Percentiles rank a stretch among this genome's conserved stretches.
These are phyloP conservation scores for Triticum aestivum DNA, from an alignment of 176 grass and related monocot genomes.

Conservation along the genomic window DNA sequence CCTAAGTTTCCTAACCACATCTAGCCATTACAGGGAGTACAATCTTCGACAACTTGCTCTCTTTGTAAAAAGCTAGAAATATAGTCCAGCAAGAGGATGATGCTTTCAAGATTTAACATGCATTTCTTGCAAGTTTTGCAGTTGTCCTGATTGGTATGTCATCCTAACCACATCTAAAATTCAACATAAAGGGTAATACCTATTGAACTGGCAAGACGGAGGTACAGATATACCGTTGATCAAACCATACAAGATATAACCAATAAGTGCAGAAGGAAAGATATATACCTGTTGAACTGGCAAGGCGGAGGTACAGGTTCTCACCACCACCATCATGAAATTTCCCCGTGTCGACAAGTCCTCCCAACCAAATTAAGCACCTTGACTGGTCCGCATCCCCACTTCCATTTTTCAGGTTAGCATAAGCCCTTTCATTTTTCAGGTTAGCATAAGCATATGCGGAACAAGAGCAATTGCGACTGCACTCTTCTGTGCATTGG, in stretches of 20 bases:
- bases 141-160: neutral
- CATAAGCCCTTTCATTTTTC: neutral
- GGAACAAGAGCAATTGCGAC: constrained; percentile 44
- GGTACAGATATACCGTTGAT: neutral
- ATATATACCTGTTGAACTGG: neutral
- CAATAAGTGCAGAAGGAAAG: neutral
- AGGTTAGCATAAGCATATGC: constrained; percentile 46
- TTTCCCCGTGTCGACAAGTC: constrained; percentile 43
- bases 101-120: neutral
- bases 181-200: neutral
- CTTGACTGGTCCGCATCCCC: neutral
- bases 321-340: neutral
- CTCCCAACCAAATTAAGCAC: constrained; percentile 60
- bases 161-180: neutral
- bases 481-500: constrained; percentile 37
- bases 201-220: constrained; percentile 1
- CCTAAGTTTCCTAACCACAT: neutral
- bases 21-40: constrained; percentile 4
- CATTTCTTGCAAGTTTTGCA: neutral
- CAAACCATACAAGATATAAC: neutral
- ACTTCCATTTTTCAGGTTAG: neutral
- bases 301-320: neutral
- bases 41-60: neutral
- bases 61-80: constrained; percentile 14
- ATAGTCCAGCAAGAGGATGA: constrained; percentile 9